These are phyloP conservation scores for Parasitella parasitica DNA, from an alignment of 371 early-diverging fungal genomes.

Conservation along the genomic window DNA sequence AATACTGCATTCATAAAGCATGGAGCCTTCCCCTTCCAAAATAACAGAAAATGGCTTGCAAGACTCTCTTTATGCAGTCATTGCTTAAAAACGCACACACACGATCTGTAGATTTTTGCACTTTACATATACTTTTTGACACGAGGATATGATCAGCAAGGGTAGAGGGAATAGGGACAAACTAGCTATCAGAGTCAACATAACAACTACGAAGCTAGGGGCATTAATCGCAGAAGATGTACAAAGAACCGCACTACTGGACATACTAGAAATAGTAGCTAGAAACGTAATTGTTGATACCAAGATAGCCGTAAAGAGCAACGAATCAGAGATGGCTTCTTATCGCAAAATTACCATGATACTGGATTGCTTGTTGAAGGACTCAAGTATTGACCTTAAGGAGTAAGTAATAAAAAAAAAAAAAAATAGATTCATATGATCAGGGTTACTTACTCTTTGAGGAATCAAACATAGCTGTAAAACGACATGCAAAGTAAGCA, in stretches of 20 bases:
- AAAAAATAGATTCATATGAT: too few species aligned
- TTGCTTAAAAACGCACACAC: too few species aligned
- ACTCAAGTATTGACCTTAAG: constrained; percentile 9
- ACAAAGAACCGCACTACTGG: background rate
- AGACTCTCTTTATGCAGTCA: too few species aligned
- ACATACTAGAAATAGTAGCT: constrained; percentile 2
- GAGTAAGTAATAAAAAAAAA: background rate
- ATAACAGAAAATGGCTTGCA: too few species aligned
- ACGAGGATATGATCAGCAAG: background rate
- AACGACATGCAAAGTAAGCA: constrained; percentile 16
- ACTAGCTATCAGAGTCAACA: background rate
- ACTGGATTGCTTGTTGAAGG: constrained; percentile 13
- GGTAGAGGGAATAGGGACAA: background rate
- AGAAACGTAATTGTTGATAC: constrained; percentile 6
- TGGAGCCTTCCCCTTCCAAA: too few species aligned
- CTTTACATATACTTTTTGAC: too few species aligned
- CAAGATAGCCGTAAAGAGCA: background rate
- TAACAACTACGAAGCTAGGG: background rate
- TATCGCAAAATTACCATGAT: constrained; percentile 20
- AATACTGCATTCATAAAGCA: too few species aligned
- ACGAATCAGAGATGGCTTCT: constrained; percentile 8
- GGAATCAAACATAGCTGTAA: constrained; percentile 1
- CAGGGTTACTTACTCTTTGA: background rate
- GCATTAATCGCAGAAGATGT: background rate
- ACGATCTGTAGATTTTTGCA: too few species aligned